A percentile compares a stretch with the other conserved stretches of the same genome.
Evolutionary conservation across 208 protist genomes (phyloP).

Genomic region (Wallacemonas sp.): DNA sequence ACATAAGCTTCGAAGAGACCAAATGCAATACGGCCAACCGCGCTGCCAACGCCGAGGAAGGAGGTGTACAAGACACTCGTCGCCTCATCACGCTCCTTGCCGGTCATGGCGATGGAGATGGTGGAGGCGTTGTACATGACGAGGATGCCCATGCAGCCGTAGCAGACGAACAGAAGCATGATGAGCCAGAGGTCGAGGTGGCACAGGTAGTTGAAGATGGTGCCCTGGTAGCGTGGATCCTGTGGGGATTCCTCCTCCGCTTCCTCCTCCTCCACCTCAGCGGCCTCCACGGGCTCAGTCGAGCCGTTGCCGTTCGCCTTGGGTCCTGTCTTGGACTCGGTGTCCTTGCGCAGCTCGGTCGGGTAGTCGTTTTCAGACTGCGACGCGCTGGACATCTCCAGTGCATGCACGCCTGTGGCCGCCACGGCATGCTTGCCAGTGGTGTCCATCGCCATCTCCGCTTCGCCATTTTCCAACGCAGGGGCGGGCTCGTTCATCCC

Average conservation of each 20-base stretch:
- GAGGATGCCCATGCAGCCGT: slow-evolving; percentile 36
- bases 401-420: neutral
- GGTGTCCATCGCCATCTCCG: slow-evolving; percentile 12
- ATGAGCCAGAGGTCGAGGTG: slow-evolving; percentile 47
- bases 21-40: slow-evolving; percentile 48
- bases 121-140: slow-evolving; percentile 54
- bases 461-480: neutral
- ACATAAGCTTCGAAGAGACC: slow-evolving; percentile 57
- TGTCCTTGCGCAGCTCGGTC: neutral
- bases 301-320: neutral
- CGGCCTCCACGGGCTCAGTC: slow-evolving; percentile 4
- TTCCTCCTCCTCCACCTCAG: neutral
- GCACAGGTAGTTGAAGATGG: slow-evolving; percentile 36
- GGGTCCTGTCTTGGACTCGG: neutral
- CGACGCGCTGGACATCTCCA: neutral
- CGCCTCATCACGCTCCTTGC: slow-evolving; percentile 25
- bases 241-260: slow-evolving; percentile 21
- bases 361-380: neutral
- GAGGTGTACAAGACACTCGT: slow-evolving; percentile 49
- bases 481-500: slow-evolving; percentile 51
- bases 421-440: slow-evolving; percentile 7
- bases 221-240: slow-evolving; percentile 43
- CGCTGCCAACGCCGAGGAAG: slow-evolving; percentile 53
- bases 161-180: slow-evolving; percentile 43
- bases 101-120: slow-evolving; percentile 53